phyloP scores from a whole-genome alignment of 2,329 filamentous ascomycete species.

The Alternaria alternata region DNA sequence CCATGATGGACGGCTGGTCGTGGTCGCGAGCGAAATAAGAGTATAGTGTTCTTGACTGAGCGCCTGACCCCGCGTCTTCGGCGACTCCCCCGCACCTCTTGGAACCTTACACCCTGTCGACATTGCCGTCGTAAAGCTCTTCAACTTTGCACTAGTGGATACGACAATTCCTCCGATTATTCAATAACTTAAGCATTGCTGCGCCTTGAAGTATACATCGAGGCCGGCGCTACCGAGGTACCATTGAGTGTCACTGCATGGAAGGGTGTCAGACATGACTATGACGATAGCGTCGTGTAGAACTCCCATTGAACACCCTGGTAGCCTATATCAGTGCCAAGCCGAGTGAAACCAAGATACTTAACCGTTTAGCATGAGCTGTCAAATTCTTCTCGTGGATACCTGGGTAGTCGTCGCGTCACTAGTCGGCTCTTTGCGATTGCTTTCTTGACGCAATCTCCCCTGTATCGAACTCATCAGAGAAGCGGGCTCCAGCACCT shows the following conservation, averaged over 20 bases:
- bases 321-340: neutral
- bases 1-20: conserved; percentile 11
- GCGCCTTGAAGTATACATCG: neutral
- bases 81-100: conserved; percentile 6
- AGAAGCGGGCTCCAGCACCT: neutral
- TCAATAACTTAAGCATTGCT: neutral
- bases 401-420: neutral
- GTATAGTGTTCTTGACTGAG: neutral
- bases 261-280: neutral
- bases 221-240: neutral
- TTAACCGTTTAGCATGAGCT: neutral
- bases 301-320: neutral
- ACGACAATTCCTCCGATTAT: neutral
- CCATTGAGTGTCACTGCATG: neutral
- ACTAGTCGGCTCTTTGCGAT: neutral
- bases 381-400: neutral
- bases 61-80: neutral
- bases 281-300: neutral
- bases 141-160: neutral
- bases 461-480: neutral
- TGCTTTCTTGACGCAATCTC: neutral
- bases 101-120: neutral
- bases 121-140: neutral
- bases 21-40: neutral
- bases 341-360: neutral